phyloP scores from a whole-genome alignment of 331 rosid genomes.

The Acacia pycnantha region DNA sequence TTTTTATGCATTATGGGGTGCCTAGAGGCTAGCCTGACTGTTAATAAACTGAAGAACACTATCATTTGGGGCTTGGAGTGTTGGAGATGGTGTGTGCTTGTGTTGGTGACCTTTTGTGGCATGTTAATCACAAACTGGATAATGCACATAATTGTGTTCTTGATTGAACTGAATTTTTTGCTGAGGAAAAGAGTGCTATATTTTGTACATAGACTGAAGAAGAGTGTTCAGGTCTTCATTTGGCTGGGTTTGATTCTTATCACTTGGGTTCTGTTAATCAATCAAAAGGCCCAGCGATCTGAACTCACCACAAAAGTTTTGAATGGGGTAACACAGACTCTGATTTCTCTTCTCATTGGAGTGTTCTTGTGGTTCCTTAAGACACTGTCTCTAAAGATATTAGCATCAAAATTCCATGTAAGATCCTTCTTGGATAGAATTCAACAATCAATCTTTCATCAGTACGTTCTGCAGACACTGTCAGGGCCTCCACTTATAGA shows the following conservation, averaged over 20 bases:
- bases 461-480: constrained; percentile 80
- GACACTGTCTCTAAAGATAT: constrained; percentile 62
- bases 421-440: constrained; percentile 87
- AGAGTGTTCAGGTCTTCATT: constrained; percentile 71
- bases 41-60: constrained; percentile 23
- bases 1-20: constrained; percentile 47
- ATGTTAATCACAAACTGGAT: constrained; percentile 74
- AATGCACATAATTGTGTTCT: constrained; percentile 70
- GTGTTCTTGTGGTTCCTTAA: constrained; percentile 73
- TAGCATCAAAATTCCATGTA: constrained; percentile 84
- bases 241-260: constrained; percentile 78
- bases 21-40: constrained; percentile 59
- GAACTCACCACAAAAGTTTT: constrained; percentile 44
- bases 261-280: constrained; percentile 71
- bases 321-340: constrained; percentile 65
- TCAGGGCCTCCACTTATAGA: constrained; percentile 74
- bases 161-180: constrained; percentile 83
- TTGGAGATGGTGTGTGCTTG: constrained; percentile 89
- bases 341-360: constrained; percentile 70
- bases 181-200: constrained; percentile 80
- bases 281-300: constrained; percentile 47
- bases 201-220: constrained; percentile 93
- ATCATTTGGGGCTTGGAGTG: constrained; percentile 60
- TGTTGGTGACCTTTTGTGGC: constrained; percentile 79
- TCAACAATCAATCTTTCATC: constrained; percentile 85